Percentiles rank a stretch among this genome's conserved stretches.
Conservation (phyloP, 805 yeast genomes). For the Spathaspora sp. region DNA sequence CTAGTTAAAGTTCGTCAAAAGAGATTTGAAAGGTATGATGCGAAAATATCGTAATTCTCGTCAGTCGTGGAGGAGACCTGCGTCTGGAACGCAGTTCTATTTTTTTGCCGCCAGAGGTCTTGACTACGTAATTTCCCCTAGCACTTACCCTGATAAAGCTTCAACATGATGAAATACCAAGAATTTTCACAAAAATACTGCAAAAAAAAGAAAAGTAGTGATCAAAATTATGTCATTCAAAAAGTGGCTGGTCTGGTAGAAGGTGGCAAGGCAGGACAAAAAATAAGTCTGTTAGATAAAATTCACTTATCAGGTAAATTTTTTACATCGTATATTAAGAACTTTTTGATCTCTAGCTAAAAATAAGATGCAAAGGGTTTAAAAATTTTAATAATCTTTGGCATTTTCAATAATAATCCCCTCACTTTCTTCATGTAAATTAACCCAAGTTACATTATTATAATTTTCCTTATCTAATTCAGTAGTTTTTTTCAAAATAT, state of each 20-base stretch:
- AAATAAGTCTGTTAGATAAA: no score
- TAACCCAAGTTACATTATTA: constrained; percentile 60
- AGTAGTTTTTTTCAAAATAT: constrained; percentile 18
- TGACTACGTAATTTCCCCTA: no score
- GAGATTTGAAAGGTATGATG: no score
- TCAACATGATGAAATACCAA: not conserved
- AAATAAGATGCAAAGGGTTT: not conserved
- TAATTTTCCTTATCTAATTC: constrained; percentile 24
- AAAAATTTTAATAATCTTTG: constrained; percentile 19
- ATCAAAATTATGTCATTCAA: not conserved
- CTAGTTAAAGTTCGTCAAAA: not conserved
- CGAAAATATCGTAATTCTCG: no score
- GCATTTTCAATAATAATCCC: constrained; percentile 55
- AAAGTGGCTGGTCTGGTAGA: not conserved
- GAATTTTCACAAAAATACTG: not conserved
- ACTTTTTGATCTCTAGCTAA: not conserved
- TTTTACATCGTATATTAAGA: not conserved
- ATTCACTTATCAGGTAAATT: not conserved
- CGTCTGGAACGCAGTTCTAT: no score
- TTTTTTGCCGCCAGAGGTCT: no score
- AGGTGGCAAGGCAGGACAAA: not conserved
- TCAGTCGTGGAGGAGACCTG: no score
- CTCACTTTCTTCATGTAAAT: constrained; percentile 55
- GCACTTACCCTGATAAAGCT: not conserved
- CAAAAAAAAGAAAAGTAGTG: no score